phyloP scores from a whole-genome alignment of 805 yeast species.

The Saccharomycopsis guyanensis region DNA sequence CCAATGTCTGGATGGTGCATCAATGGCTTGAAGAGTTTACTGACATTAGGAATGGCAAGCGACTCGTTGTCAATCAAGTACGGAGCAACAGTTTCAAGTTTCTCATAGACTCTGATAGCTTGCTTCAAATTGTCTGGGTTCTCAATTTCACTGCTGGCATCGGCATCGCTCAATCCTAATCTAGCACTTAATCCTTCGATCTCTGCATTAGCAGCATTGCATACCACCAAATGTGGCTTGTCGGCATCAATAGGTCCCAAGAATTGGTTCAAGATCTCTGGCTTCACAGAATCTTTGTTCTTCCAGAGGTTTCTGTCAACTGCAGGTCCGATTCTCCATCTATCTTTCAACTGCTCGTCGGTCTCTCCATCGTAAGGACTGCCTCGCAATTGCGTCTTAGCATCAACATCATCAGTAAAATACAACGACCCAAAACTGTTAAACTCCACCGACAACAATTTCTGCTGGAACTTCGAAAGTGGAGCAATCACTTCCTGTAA shows the following conservation, averaged over 20 bases:
- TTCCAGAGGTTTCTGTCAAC: constrained; percentile 75
- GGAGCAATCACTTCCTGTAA: constrained; percentile 62
- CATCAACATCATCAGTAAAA: constrained; percentile 60
- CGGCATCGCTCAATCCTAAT: constrained; percentile 47
- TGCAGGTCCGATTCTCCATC: constrained; percentile 92
- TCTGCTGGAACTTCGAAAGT: constrained; percentile 56
- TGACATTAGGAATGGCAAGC: constrained; percentile 51
- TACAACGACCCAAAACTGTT: constrained; percentile 76
- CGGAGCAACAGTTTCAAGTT: constrained; percentile 49
- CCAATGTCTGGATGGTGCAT: constrained; percentile 77
- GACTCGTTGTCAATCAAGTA: constrained; percentile 43
- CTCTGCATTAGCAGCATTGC: constrained; percentile 59
- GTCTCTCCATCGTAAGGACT: constrained; percentile 56
- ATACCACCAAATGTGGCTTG: constrained; percentile 54
- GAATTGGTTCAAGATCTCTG: constrained; percentile 38
- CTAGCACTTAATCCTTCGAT: constrained; percentile 50
- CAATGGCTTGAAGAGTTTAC: constrained; percentile 62
- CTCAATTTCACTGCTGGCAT: constrained; percentile 34
- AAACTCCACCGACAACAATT: constrained; percentile 50
- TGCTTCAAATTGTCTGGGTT: constrained; percentile 36
- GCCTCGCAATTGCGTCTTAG: constrained; percentile 30
- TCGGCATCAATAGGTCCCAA: constrained; percentile 73
- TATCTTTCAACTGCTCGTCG: constrained; percentile 41
- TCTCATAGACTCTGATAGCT: constrained; percentile 54
- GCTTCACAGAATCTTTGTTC: constrained; percentile 47